These are phyloP conservation scores for Alnus glutinosa DNA, from an alignment of 306 rosid genomes.

Conservation along the genomic window DNA sequence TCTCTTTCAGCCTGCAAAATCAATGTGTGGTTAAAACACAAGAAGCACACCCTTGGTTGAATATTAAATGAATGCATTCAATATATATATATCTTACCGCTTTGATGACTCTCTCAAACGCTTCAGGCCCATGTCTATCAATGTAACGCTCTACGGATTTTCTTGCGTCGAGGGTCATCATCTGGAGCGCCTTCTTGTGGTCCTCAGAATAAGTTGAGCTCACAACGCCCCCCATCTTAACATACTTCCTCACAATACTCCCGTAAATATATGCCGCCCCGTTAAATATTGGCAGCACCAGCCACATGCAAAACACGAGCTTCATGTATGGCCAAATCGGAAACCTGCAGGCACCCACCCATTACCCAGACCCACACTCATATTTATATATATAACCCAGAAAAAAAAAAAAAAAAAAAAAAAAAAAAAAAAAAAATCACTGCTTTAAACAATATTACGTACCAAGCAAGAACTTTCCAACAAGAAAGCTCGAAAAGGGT, in stretches of 20 bases:
- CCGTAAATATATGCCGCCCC: constrained; percentile 87
- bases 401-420: not conserved
- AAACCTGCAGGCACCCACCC: constrained; percentile 40
- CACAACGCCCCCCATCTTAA: constrained; percentile 49
- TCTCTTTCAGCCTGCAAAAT: constrained; percentile 77
- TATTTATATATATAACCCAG: not conserved
- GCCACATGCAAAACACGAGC: constrained; percentile 75
- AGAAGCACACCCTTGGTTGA: not conserved
- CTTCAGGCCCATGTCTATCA: constrained; percentile 60
- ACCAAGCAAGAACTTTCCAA: constrained; percentile 72
- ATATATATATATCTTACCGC: constrained; percentile 26
- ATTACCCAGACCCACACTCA: not conserved
- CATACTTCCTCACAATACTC: constrained; percentile 67
- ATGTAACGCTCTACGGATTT: constrained; percentile 73
- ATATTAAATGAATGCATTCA: no score
- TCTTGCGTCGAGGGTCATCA: constrained; percentile 85
- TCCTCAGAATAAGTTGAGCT: constrained; percentile 40
- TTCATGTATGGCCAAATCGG: constrained; percentile 85
- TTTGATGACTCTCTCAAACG: constrained; percentile 73
- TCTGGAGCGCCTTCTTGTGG: constrained; percentile 67
- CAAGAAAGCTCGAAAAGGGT: constrained; percentile 78
- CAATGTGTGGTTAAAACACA: not conserved
- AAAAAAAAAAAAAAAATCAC: not conserved
- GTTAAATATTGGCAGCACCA: constrained; percentile 84
- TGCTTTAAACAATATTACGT: constrained; percentile 6